Evolutionary conservation across 176 grass and related monocot genomes (phyloP).

Genomic region (Oryza australiensis): DNA sequence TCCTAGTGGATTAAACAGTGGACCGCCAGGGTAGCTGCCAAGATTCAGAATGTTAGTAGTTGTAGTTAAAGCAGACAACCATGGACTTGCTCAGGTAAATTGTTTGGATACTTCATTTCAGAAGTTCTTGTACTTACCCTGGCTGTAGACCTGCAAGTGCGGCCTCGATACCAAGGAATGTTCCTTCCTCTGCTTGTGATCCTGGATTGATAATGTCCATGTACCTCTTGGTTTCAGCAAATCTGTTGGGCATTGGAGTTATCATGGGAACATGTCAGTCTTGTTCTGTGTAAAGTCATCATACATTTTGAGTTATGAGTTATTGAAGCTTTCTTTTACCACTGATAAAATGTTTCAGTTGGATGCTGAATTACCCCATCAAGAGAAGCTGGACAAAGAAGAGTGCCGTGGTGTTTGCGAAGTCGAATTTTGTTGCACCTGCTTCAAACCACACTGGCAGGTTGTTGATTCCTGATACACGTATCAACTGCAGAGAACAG

Average conservation of each 20-base stretch:
- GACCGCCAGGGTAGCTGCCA: slow-evolving; percentile 78
- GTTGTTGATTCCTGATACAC: slow-evolving; percentile 70
- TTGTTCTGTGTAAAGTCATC: slow-evolving; percentile 22
- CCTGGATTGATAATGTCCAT: slow-evolving; percentile 78
- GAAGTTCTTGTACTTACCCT: slow-evolving; percentile 46
- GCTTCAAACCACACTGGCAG: slow-evolving; percentile 93
- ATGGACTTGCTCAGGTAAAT: background rate
- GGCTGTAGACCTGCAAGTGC: slow-evolving; percentile 66
- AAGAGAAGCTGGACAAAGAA: slow-evolving; percentile 84
- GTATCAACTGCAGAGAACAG: slow-evolving; percentile 55
- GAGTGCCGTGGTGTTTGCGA: slow-evolving; percentile 61
- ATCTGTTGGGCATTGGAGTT: slow-evolving; percentile 43
- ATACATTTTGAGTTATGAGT: background rate
- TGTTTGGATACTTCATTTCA: background rate
- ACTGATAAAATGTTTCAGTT: slow-evolving; percentile 3
- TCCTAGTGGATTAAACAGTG: slow-evolving; percentile 82
- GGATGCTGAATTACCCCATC: slow-evolving; percentile 77
- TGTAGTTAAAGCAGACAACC: slow-evolving; percentile 14
- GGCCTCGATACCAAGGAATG: slow-evolving; percentile 79
- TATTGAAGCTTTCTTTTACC: background rate
- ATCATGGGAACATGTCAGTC: slow-evolving; percentile 5
- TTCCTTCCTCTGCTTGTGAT: slow-evolving; percentile 82
- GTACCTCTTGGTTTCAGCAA: slow-evolving; percentile 90
- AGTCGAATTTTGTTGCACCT: slow-evolving; percentile 70
- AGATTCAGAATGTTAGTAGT: background rate